phyloP scores from a whole-genome alignment of 345 rosid genomes.

The Acer yangbiense region DNA sequence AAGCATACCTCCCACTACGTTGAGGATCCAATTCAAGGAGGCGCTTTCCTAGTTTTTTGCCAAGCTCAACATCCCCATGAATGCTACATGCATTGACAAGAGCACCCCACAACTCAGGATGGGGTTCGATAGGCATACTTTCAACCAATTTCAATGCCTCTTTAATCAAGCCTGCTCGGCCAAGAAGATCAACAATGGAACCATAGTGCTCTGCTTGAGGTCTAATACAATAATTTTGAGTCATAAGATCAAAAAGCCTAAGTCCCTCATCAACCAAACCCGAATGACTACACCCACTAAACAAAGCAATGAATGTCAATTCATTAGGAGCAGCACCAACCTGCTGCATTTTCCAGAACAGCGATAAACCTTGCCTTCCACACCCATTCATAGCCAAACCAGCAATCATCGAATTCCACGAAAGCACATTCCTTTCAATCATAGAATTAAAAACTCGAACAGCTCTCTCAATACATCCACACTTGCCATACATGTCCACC shows the following conservation, averaged over 20 bases:
- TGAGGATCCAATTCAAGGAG: conserved; percentile 34
- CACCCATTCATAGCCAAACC: conserved; percentile 41
- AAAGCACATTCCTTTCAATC: conserved; percentile 30
- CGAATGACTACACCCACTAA: conserved; percentile 44
- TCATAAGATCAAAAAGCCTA: conserved; percentile 32
- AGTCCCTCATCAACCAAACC: conserved; percentile 41
- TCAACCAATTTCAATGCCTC: conserved; percentile 36
- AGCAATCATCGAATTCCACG: conserved; percentile 46
- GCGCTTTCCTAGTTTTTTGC: conserved; percentile 12
- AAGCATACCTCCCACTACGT: conserved; percentile 29
- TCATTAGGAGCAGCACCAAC: conserved; percentile 26
- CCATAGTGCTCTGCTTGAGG: conserved; percentile 41
- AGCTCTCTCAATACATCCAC: conserved; percentile 35
- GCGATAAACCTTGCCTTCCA: conserved; percentile 29
- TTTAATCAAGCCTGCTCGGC: conserved; percentile 39
- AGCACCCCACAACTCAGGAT: conserved; percentile 40
- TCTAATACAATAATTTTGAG: conserved; percentile 22
- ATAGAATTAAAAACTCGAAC: conserved; percentile 29
- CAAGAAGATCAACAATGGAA: conserved; percentile 40
- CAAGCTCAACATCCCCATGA: conserved; percentile 35
- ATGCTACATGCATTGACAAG: conserved; percentile 43
- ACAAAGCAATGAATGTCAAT: conserved; percentile 37
- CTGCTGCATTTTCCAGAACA: conserved; percentile 34
- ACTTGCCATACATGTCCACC: conserved; percentile 41
- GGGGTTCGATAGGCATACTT: conserved; percentile 38